Conservation (phyloP, 768 basidiomycete genomes). For the Favolaschia claudopus region DNA sequence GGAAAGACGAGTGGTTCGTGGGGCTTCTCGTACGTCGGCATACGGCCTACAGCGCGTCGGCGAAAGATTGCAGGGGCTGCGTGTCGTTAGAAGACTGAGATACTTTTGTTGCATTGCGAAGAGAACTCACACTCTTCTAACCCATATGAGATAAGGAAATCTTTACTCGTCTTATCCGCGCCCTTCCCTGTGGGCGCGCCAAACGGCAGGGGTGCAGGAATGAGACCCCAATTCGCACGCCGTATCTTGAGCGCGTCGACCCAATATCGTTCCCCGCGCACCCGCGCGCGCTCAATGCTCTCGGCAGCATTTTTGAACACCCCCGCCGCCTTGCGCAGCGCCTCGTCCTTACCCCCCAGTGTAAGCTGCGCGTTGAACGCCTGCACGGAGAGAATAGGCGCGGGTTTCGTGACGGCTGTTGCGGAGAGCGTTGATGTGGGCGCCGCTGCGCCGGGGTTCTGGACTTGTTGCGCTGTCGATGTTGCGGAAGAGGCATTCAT, state of each 20-base stretch:
- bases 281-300: conserved; percentile 68
- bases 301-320: conserved; percentile 76
- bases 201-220: conserved; percentile 78
- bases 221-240: conserved; percentile 79
- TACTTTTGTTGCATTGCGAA: too few relatives aligned
- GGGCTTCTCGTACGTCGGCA: conserved; percentile 58
- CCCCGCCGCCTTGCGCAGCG: conserved; percentile 74
- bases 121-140: conserved; percentile 76
- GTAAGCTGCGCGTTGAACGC: conserved; percentile 76
- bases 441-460: conserved; percentile 10
- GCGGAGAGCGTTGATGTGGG: conserved; percentile 55
- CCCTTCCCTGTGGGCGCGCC: conserved; percentile 79
- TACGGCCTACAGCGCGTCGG: conserved; percentile 72
- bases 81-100: conserved; percentile 10
- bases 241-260: conserved; percentile 80
- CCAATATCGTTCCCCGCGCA: conserved; percentile 80
- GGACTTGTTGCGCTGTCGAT: too few relatives aligned
- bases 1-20: conserved; percentile 63
- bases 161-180: conserved; percentile 80
- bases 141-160: conserved; percentile 82
- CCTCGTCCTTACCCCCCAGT: conserved; percentile 83
- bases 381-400: conserved; percentile 70
- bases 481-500: too few relatives aligned
- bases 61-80: conserved; percentile 71
- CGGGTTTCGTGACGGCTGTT: conserved; percentile 70